phyloP scores from a whole-genome alignment of 1,284 basidiomycete genomes.

The Fomitopsis betulina region DNA sequence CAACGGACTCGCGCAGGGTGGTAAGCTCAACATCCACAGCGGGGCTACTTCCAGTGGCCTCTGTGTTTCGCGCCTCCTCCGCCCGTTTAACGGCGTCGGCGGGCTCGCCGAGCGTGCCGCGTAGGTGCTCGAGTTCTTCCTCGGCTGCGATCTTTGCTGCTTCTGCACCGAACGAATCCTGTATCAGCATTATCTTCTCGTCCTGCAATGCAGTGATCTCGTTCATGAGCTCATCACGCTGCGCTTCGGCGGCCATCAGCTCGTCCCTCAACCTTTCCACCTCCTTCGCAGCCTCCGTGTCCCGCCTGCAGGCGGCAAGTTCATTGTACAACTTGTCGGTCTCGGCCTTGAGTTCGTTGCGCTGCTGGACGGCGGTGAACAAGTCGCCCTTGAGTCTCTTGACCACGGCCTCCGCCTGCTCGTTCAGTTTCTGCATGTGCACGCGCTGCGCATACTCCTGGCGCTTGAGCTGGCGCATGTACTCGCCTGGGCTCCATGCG shows the following conservation, averaged over 20 bases:
- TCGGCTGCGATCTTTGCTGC: not conserved
- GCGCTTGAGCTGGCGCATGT: not conserved
- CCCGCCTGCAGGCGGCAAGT: no score
- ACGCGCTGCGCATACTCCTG: not conserved
- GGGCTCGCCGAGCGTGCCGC: not conserved
- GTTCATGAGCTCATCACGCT: not conserved
- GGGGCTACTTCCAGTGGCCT: not conserved
- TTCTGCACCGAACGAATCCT: not conserved
- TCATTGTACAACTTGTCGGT: no score
- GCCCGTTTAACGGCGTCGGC: not conserved
- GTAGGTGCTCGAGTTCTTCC: not conserved
- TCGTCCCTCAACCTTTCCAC: not conserved
- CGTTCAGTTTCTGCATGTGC: not conserved
- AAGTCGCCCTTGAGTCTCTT: not conserved
- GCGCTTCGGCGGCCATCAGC: not conserved
- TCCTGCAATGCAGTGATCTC: not conserved
- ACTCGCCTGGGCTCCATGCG: not conserved
- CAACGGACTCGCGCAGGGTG: not conserved
- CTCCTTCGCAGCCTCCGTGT: not conserved
- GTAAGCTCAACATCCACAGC: not conserved
- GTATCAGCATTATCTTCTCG: not conserved
- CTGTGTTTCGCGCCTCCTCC: not conserved
- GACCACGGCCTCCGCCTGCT: not conserved
- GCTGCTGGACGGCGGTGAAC: not conserved
- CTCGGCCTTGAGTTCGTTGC: not conserved